These are phyloP conservation scores for Penstemon barbatus DNA, from an alignment of 257 asterid genomes.

Conservation along the genomic window DNA sequence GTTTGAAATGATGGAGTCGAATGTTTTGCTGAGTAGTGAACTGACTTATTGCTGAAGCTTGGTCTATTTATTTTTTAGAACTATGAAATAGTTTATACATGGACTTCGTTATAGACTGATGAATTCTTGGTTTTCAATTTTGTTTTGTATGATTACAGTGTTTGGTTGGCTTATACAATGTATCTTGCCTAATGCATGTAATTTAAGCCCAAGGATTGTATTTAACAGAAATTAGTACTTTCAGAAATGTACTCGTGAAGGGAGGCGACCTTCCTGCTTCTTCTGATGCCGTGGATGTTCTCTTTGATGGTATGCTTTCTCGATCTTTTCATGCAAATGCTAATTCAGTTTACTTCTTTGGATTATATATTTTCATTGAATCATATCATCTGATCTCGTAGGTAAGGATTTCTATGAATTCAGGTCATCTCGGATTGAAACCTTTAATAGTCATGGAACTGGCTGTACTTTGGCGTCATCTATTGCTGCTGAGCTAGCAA, in stretches of 20 bases:
- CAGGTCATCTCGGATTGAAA: conserved; percentile 61
- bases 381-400: conserved; percentile 35
- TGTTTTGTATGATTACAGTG: not conserved
- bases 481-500: conserved; percentile 95
- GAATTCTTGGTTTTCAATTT: conserved; percentile 1
- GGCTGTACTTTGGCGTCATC: conserved; percentile 93
- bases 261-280: conserved; percentile 92
- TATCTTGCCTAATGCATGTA: not conserved
- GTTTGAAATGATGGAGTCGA: conserved; percentile 13
- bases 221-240: conserved; percentile 9
- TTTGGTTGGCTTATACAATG: not conserved
- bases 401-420: conserved; percentile 80
- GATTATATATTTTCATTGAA: conserved; percentile 9
- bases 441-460: conserved; percentile 90
- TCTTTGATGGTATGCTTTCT: conserved; percentile 74
- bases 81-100: conserved; percentile 11
- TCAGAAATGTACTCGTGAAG: conserved; percentile 89
- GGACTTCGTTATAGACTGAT: not conserved
- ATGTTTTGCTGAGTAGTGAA: not conserved
- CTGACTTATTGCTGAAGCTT: conserved; percentile 1
- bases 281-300: conserved; percentile 85
- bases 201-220: conserved; percentile 1
- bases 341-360: conserved; percentile 8
- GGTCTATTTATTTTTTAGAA: conserved; percentile 14
- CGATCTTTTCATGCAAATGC: conserved; percentile 23